phyloP scores from a whole-genome alignment of 2,329 filamentous ascomycete species.

The Aspergillus brunneoviolaceus region DNA sequence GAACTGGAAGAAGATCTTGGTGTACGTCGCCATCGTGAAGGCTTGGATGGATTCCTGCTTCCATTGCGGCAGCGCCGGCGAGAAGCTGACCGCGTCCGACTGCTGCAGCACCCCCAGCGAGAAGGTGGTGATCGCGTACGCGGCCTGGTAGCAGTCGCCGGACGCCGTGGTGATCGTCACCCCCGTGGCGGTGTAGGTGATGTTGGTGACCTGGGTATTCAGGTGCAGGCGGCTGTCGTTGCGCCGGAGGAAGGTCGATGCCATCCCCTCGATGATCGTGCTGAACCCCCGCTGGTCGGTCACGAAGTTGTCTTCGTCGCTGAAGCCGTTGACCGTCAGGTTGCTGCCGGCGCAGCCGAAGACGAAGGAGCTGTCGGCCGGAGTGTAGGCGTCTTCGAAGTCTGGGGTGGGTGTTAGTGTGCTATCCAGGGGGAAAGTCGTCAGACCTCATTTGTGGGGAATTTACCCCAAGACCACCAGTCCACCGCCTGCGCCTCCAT shows the following conservation, averaged over 20 bases:
- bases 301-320: slow-evolving; percentile 62
- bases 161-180: slow-evolving; percentile 57
- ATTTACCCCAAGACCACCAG: slow-evolving; percentile 46
- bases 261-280: slow-evolving; percentile 56
- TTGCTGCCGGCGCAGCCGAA: slow-evolving; percentile 58
- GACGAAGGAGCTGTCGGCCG: slow-evolving; percentile 56
- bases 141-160: slow-evolving; percentile 58
- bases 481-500: slow-evolving; percentile 61
- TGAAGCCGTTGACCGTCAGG: slow-evolving; percentile 60
- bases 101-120: slow-evolving; percentile 67
- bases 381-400: slow-evolving; percentile 59
- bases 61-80: slow-evolving; percentile 61
- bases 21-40: slow-evolving; percentile 69
- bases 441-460: too few species aligned
- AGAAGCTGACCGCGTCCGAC: slow-evolving; percentile 55
- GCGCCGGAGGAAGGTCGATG: slow-evolving; percentile 55
- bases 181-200: slow-evolving; percentile 53
- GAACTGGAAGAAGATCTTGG: slow-evolving; percentile 71
- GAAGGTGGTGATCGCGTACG: slow-evolving; percentile 66
- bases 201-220: slow-evolving; percentile 56
- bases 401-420: slow-evolving; percentile 33
- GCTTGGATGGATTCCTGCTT: slow-evolving; percentile 63
- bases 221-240: slow-evolving; percentile 61
- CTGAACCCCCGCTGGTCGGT: slow-evolving; percentile 62
- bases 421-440: too few species aligned